Conservation (phyloP, 2,329 filamentous ascomycete genomes). For the Pseudogymnoascus verrucosus region DNA sequence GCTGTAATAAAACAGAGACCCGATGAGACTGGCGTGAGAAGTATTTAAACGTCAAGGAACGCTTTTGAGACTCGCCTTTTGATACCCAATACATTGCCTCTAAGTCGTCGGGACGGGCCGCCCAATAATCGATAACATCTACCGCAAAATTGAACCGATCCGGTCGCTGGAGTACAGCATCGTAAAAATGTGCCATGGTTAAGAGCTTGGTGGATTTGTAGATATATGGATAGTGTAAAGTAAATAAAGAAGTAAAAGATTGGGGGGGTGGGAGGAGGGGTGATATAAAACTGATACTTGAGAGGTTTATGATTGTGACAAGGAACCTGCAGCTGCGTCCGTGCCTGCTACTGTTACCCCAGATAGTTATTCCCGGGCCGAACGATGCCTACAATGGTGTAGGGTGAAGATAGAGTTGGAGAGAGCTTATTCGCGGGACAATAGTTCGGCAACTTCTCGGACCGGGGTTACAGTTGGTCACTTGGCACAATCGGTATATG, state of each 20-base stretch:
- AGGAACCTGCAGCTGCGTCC: not conserved
- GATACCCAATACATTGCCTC: constrained; percentile 34
- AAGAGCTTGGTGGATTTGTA: not conserved
- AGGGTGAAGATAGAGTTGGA: not conserved
- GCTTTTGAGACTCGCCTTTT: constrained; percentile 24
- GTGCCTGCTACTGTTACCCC: not conserved
- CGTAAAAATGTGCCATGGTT: not conserved
- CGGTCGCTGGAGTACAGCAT: not conserved
- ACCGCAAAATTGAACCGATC: constrained; percentile 32
- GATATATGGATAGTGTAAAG: not conserved
- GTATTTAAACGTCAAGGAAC: constrained; percentile 28
- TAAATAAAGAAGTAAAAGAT: not conserved
- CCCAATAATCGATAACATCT: constrained; percentile 35
- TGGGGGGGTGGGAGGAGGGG: not conserved
- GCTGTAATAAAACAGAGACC: constrained; percentile 28
- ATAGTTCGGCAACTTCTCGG: not conserved
- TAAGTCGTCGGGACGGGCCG: constrained; percentile 21
- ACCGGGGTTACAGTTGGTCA: not conserved
- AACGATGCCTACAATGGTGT: not conserved
- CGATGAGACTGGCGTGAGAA: constrained; percentile 31
- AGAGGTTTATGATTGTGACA: not conserved
- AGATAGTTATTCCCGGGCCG: not conserved
- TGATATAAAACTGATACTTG: not conserved
- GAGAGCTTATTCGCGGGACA: not conserved
- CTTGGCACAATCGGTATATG: not conserved